These are phyloP conservation scores for Rhodotorula sp. DNA, from an alignment of 1,284 basidiomycete species.

Conservation along the genomic window DNA sequence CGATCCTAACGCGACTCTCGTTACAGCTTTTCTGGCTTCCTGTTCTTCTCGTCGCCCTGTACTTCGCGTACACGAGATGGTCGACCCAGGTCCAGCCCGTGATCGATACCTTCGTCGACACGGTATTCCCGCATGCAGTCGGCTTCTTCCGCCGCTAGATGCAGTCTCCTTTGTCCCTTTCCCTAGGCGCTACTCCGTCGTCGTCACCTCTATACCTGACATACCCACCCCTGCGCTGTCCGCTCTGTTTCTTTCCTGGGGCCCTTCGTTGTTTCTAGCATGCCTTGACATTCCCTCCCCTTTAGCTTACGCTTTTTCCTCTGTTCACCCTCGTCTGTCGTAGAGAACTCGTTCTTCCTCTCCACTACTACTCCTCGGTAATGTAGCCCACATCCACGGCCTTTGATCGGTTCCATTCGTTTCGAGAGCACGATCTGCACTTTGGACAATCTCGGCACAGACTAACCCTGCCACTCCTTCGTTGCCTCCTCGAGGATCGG, in stretches of 20 bases:
- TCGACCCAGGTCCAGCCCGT: constrained; percentile 9
- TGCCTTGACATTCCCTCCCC: background rate
- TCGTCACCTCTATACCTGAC: background rate
- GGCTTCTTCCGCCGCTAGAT: constrained; percentile 3
- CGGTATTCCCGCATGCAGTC: constrained; percentile 12
- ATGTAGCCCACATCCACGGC: background rate
- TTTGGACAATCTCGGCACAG: background rate
- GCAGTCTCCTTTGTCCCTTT: background rate
- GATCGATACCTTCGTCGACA: constrained; percentile 26
- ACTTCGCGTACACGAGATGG: constrained; percentile 16
- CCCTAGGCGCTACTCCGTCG: background rate
- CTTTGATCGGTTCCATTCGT: too few species aligned
- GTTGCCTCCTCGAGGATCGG: constrained; percentile 22
- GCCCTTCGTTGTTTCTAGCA: background rate
- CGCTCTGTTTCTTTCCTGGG: background rate
- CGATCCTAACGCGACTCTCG: background rate
- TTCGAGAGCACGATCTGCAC: too few species aligned
- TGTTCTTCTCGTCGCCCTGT: background rate
- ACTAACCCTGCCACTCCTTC: constrained; percentile 26
- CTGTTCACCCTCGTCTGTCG: background rate
- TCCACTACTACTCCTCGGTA: background rate
- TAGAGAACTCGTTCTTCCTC: background rate
- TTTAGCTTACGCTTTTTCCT: background rate
- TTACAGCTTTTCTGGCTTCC: background rate
- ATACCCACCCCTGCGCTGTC: too few species aligned